phyloP scores from a whole-genome alignment of 2,329 filamentous ascomycete genomes.

The Colletotrichum siamense region DNA sequence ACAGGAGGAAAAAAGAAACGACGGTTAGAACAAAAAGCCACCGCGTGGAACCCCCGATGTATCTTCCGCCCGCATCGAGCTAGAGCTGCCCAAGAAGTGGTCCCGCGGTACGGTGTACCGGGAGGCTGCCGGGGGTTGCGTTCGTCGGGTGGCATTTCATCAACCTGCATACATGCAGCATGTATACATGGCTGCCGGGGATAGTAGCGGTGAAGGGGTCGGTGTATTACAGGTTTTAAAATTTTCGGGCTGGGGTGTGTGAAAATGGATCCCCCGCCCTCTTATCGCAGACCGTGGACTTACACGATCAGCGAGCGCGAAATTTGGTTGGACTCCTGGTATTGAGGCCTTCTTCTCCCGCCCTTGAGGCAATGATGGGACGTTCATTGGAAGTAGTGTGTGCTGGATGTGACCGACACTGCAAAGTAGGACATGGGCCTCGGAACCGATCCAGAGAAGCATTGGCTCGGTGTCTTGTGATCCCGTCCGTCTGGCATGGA shows the following conservation, averaged over 20 bases:
- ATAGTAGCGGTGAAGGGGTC: constrained; percentile 20
- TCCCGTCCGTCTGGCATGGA: background rate
- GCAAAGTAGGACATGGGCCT: background rate
- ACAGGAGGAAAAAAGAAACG: background rate
- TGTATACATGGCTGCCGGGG: background rate
- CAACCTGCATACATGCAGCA: background rate
- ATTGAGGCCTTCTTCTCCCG: background rate
- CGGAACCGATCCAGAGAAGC: background rate
- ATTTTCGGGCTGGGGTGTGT: background rate
- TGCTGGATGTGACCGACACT: background rate
- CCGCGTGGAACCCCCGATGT: background rate
- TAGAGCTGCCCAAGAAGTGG: constrained; percentile 9
- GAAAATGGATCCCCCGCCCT: background rate
- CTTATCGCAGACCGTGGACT: background rate
- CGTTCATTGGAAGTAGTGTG: background rate
- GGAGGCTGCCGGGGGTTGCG: background rate
- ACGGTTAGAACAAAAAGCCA: background rate
- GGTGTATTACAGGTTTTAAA: constrained; percentile 5
- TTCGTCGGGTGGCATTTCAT: background rate
- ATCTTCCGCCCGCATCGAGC: constrained; percentile 5
- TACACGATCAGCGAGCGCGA: background rate
- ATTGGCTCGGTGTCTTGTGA: constrained; percentile 4
- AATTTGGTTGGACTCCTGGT: background rate
- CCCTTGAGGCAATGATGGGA: background rate
- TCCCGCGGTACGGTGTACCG: constrained; percentile 11